A percentile compares a stretch with the other conserved stretches of the same genome.
These are phyloP conservation scores for Spizellomyces sp. DNA, from an alignment of 192 early-diverging fungal genomes.

Conservation along the genomic window DNA sequence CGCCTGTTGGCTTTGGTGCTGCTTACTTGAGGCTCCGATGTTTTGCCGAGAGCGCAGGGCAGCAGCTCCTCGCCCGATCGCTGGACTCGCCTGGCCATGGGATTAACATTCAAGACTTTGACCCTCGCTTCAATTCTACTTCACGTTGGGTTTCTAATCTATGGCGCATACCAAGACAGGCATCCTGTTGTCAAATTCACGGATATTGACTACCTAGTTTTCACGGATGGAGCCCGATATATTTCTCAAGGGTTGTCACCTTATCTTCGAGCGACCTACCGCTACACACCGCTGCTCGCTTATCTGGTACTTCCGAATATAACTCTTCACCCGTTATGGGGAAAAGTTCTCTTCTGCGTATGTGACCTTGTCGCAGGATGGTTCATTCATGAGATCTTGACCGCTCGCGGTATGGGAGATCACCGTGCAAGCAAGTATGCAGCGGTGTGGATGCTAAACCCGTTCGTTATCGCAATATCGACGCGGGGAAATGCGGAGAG, in stretches of 20 bases:
- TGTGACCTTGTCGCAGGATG: constrained; percentile 80
- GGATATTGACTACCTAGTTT: constrained; percentile 97
- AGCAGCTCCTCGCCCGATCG: background rate
- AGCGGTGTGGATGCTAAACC: constrained; percentile 88
- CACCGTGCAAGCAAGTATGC: constrained; percentile 13
- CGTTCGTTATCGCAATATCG: constrained; percentile 95
- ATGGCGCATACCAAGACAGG: constrained; percentile 88
- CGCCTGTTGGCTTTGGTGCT: background rate
- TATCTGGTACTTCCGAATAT: constrained; percentile 82
- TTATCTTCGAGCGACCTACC: constrained; percentile 90
- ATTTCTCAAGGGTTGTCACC: constrained; percentile 75
- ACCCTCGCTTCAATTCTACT: constrained; percentile 15
- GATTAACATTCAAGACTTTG: background rate
- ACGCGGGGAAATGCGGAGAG: constrained; percentile 94
- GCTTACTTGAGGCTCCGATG: background rate
- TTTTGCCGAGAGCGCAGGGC: background rate
- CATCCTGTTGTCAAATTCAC: constrained; percentile 94
- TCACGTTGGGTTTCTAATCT: constrained; percentile 47
- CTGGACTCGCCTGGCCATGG: background rate
- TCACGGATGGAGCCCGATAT: constrained; percentile 88
- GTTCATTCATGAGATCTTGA: constrained; percentile 50
- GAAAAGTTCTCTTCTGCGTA: constrained; percentile 89
- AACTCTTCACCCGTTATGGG: constrained; percentile 70
- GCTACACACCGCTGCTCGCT: constrained; percentile 96
- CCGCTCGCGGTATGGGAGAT: background rate